Evolutionary conservation across 202 grass and related monocot species (phyloP).

Genomic region (Zizania palustris): DNA sequence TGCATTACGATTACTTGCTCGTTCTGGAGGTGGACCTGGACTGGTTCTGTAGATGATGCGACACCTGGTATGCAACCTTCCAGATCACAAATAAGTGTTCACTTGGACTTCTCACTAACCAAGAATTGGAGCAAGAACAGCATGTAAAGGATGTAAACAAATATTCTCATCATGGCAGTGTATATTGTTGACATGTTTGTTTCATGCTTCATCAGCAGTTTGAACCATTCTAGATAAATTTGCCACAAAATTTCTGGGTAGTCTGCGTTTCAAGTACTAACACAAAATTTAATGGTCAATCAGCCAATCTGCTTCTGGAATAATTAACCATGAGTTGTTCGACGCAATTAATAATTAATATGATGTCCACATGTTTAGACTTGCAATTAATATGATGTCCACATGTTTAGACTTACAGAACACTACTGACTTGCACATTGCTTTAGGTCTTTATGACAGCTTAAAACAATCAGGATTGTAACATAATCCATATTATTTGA

Average conservation of each 20-base stretch:
- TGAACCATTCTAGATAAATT: not conserved
- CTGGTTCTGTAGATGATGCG: not conserved
- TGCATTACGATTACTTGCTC: slow-evolving; percentile 39
- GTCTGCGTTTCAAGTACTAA: not conserved
- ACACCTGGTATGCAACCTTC: slow-evolving; percentile 19
- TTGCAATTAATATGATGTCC: not conserved
- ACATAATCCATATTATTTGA: too few species aligned
- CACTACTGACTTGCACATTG: not conserved
- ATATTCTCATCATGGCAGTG: slow-evolving; percentile 25
- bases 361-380: not conserved
- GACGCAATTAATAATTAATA: not conserved
- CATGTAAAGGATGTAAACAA: slow-evolving; percentile 64
- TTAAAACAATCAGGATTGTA: too few species aligned
- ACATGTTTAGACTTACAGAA: not conserved
- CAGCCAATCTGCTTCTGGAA: not conserved
- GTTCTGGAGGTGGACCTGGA: slow-evolving; percentile 27
- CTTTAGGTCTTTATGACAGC: too few species aligned
- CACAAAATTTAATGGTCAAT: too few species aligned
- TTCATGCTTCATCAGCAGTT: not conserved
- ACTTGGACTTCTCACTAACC: slow-evolving; percentile 35
- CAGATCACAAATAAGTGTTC: slow-evolving; percentile 43
- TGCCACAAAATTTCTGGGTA: not conserved
- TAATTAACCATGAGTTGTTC: not conserved
- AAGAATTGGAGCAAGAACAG: slow-evolving; percentile 40
- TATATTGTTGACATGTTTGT: slow-evolving; percentile 41